These are phyloP conservation scores for Zygoascus meyerae DNA, from an alignment of 1,139 yeast genomes.

Conservation along the genomic window DNA sequence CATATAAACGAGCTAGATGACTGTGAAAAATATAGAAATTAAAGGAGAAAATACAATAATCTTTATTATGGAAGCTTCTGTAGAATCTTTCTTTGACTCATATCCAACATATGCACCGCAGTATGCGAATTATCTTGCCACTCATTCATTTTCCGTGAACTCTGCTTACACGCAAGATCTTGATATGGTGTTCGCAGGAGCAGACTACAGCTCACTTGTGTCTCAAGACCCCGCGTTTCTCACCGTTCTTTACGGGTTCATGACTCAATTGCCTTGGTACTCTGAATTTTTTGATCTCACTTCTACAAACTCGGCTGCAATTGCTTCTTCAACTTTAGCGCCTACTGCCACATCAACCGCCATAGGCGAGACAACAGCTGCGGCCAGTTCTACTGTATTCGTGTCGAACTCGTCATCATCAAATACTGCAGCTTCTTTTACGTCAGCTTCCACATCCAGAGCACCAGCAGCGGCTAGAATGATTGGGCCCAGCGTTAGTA, in stretches of 20 bases:
- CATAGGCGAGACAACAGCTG: too few species aligned
- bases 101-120: constrained; percentile 11
- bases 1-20: constrained; percentile 4
- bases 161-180: constrained; percentile 15
- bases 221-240: constrained; percentile 14
- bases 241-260: constrained; percentile 16
- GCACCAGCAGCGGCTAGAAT: too few species aligned
- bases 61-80: constrained; percentile 4
- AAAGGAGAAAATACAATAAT: not conserved
- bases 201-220: constrained; percentile 15
- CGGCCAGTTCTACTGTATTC: too few species aligned
- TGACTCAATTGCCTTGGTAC: constrained; percentile 20
- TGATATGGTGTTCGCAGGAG: constrained; percentile 16
- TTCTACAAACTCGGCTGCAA: not conserved
- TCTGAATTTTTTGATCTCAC: constrained; percentile 2
- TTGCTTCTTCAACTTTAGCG: not conserved
- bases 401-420: too few species aligned
- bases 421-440: too few species aligned
- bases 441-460: too few species aligned
- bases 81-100: not conserved
- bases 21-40: not conserved
- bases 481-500: too few species aligned
- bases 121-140: constrained; percentile 15
- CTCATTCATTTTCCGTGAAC: constrained; percentile 16
- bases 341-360: too few species aligned